These are phyloP conservation scores for Trichocladium antarcticum DNA, from an alignment of 495 filamentous ascomycete genomes.

Conservation along the genomic window DNA sequence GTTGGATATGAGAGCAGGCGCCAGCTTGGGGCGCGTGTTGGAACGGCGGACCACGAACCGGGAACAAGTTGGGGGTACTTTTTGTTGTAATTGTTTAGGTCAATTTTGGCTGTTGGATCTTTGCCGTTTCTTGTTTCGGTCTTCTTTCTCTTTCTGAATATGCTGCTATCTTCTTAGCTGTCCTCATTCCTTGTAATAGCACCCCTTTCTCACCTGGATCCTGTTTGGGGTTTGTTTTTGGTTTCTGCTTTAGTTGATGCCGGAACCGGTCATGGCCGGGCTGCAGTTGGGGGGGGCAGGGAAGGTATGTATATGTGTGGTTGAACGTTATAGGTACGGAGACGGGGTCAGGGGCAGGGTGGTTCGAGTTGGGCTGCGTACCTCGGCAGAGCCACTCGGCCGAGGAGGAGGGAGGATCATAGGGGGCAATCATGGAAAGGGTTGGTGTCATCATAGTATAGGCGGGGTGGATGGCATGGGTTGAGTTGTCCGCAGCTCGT, in stretches of 20 bases:
- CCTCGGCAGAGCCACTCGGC: not conserved
- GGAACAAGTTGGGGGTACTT: slow-evolving; percentile 10
- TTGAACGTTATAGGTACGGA: no score
- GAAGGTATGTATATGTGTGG: no score
- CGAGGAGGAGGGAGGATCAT: not conserved
- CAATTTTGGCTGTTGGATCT: slow-evolving; percentile 7
- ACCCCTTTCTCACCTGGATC: slow-evolving; percentile 17
- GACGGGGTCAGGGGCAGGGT: no score
- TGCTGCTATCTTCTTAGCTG: slow-evolving; percentile 5
- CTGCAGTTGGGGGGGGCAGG: not conserved
- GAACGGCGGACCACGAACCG: not conserved
- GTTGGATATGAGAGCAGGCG: not conserved
- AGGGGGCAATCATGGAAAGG: not conserved
- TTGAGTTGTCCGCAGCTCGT: not conserved
- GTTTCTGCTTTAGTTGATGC: slow-evolving; percentile 4
- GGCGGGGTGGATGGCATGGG: not conserved
- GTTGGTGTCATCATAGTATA: not conserved
- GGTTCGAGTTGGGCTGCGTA: not conserved
- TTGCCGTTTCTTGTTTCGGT: not conserved
- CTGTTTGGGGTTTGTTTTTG: slow-evolving; percentile 11
- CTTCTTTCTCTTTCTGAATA: not conserved
- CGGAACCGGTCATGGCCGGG: slow-evolving; percentile 2
- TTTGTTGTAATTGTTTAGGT: slow-evolving; percentile 15
- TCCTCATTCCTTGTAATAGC: slow-evolving; percentile 20
- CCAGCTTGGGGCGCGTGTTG: not conserved